Evolutionary conservation across 2,329 filamentous ascomycete genomes (phyloP).

Genomic region (Teratosphaeria gauchensis): DNA sequence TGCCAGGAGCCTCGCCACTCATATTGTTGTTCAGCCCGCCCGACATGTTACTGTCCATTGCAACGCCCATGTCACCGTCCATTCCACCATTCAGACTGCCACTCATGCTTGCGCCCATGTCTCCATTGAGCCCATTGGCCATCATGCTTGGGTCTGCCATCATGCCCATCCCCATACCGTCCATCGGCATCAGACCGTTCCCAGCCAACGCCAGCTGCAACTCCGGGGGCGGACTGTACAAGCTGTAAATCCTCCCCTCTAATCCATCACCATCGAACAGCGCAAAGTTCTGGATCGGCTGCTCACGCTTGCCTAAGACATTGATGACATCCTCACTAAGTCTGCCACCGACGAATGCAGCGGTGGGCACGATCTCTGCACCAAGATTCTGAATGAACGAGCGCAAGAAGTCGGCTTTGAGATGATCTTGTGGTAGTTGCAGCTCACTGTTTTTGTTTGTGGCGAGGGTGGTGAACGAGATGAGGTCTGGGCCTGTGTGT

Average conservation of each 20-base stretch:
- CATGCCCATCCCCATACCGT: neutral
- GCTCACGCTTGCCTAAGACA: slow-evolving; percentile 79
- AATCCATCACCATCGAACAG: slow-evolving; percentile 80
- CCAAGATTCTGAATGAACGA: slow-evolving; percentile 80
- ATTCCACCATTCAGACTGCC: neutral
- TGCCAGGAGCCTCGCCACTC: neutral
- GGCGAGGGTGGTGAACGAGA: slow-evolving; percentile 66
- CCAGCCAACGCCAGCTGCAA: slow-evolving; percentile 8
- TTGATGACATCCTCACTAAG: slow-evolving; percentile 97
- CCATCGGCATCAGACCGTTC: neutral
- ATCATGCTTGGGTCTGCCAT: neutral
- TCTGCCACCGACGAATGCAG: slow-evolving; percentile 80
- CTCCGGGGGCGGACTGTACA: slow-evolving; percentile 34
- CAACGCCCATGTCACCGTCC: neutral
- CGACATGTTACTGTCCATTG: neutral
- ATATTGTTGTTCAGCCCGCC: neutral
- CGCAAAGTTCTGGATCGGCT: slow-evolving; percentile 91
- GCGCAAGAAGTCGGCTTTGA: slow-evolving; percentile 56
- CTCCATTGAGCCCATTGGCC: neutral
- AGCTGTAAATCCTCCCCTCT: slow-evolving; percentile 67
- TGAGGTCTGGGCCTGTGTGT: slow-evolving; percentile 55
- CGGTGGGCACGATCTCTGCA: slow-evolving; percentile 74
- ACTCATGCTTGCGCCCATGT: neutral
- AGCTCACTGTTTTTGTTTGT: slow-evolving; percentile 66
- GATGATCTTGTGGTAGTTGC: slow-evolving; percentile 34